Base-by-base conservation (phyloP, 202 grass and related monocot genomes). In the Carex arenaria region DNA sequence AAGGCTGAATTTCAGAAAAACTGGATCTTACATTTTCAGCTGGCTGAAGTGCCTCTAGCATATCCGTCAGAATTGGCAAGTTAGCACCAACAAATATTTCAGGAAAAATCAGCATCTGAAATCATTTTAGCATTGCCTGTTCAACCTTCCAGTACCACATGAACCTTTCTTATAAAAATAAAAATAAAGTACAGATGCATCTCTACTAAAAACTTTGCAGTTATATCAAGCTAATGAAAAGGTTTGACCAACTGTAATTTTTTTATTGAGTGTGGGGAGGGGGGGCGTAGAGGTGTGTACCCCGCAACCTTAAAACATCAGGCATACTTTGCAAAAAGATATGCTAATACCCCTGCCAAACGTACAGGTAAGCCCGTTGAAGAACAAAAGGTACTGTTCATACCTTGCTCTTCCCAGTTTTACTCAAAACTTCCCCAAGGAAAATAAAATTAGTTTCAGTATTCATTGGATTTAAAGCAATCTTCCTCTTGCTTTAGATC, bases 11-110 rank as follows among this genome's bases (percentile, higher is more conserved):
- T 80, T 82, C 90, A 3, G 90, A 91, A 85, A 98, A 80, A 86
- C 83, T 59, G 54, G 85, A 75, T 86, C 87, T 87, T 67, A 90
- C 83, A 84, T 85, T 90, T 84, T 98, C 91, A 79, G 47, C 83
- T 86, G 89, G 87, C 67, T 92, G 89, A 65, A 95, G 88, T 61
- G 84, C 80, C 82, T 90, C 90, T 82, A 98, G 64, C 75, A 93
- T 85, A 81, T 93, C 92, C 89, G 87, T 93, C 62, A 98, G 72
- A 89, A 90, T 63, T 81, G 89, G 61, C 83, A 94, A 84, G 81
- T 93, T 98, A 85, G 74, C 64, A 83, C 78, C 66, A 83, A 91
- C 67, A 36, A 87, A 90, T 38, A 98, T 43, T 61, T 89, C 89
- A 76, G 87, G 84, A 87, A 85, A 84, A 47, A 61, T 81, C 73